phyloP scores from a whole-genome alignment of 805 yeast species.

The Candida palmyrensis region DNA sequence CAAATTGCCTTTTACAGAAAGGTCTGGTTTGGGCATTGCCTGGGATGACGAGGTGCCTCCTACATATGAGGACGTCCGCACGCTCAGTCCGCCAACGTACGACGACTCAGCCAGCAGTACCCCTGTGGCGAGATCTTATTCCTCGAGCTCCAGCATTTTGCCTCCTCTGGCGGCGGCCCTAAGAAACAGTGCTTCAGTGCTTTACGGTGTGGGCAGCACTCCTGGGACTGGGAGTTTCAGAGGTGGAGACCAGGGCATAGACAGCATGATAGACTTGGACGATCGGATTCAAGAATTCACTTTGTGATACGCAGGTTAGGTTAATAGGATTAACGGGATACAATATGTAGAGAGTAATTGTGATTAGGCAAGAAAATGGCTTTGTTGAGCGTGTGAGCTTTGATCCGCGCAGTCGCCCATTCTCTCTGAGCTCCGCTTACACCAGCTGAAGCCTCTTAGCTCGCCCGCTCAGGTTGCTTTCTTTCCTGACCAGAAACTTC shows the following conservation, averaged over 20 bases:
- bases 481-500: no score
- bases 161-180: slow-evolving; percentile 9
- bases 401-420: no score
- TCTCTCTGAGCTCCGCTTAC: no score
- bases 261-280: slow-evolving; percentile 24
- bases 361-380: no score
- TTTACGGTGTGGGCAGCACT: slow-evolving; percentile 41
- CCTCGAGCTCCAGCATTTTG: slow-evolving; percentile 3
- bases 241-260: slow-evolving; percentile 15
- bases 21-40: slow-evolving; percentile 92
- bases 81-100: slow-evolving; percentile 85
- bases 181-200: slow-evolving; percentile 27
- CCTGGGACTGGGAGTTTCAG: slow-evolving; percentile 25
- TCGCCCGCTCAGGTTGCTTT: no score
- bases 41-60: slow-evolving; percentile 99
- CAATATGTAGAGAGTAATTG: not conserved
- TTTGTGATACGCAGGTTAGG: slow-evolving; percentile 9
- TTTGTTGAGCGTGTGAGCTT: no score
- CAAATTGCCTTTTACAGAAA: slow-evolving; percentile 72
- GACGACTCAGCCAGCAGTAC: slow-evolving; percentile 15
- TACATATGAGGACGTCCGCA: slow-evolving; percentile 76
- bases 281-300: slow-evolving; percentile 30
- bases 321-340: not conserved
- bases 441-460: no score
- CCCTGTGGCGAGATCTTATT: slow-evolving; percentile 17